Conservation (phyloP, 805 yeast genomes). For the Candida verbasci region DNA sequence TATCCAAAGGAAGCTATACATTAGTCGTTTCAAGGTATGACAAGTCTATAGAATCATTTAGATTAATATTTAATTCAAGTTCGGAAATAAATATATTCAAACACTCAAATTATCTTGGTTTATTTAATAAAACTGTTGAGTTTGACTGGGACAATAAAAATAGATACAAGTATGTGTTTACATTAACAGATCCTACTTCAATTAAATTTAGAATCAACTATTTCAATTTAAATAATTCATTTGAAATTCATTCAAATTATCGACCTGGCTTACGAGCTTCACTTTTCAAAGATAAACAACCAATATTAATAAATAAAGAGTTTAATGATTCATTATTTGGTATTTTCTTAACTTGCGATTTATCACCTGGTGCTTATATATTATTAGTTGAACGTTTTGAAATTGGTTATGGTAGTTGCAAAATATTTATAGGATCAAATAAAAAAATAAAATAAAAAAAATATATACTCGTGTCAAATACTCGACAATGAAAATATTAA, state of each 20-base stretch:
- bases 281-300: conserved; percentile 27
- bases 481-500: conserved; percentile 2
- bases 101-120: conserved; percentile 6
- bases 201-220: conserved; percentile 24
- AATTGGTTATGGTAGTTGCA: conserved; percentile 36
- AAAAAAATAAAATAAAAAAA: conserved; percentile 6
- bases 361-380: conserved; percentile 29
- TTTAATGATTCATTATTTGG: conserved; percentile 46
- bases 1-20: conserved; percentile 38
- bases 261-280: conserved; percentile 46
- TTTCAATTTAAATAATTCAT: conserved; percentile 11
- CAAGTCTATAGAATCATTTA: conserved; percentile 22
- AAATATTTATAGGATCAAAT: conserved; percentile 34
- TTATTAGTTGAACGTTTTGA: conserved; percentile 49
- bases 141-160: conserved; percentile 39
- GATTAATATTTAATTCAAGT: conserved; percentile 21
- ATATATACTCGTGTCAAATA: neutral
- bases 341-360: conserved; percentile 25
- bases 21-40: conserved; percentile 46
- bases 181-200: conserved; percentile 15
- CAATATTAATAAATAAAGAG: conserved; percentile 29
- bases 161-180: conserved; percentile 31
- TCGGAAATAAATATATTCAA: conserved; percentile 5
- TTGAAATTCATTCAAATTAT: conserved; percentile 22
- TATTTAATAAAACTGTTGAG: conserved; percentile 1